Conservation (phyloP, 306 rosid species). For the Acacia melanoxylon region DNA sequence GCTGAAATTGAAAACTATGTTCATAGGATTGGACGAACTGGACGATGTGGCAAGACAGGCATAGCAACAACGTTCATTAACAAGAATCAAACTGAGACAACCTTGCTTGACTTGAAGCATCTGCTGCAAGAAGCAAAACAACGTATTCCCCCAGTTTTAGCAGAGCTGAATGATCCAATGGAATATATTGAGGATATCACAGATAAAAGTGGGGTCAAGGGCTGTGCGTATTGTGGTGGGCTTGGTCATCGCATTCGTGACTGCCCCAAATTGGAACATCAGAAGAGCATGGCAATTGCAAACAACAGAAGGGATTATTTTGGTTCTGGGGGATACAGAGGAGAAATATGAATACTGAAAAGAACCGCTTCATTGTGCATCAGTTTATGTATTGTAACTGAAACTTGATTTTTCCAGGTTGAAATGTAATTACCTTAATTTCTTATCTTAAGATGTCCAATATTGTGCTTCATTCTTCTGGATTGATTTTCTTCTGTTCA, state of each 20-base stretch:
- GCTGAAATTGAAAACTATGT: slow-evolving; percentile 96
- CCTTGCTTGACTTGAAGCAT: slow-evolving; percentile 91
- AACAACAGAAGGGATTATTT: slow-evolving; percentile 79
- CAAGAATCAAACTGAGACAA: slow-evolving; percentile 93
- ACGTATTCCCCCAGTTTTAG: slow-evolving; percentile 92
- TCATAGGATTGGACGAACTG: slow-evolving; percentile 93
- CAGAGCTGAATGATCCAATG: slow-evolving; percentile 90
- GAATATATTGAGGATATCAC: slow-evolving; percentile 74
- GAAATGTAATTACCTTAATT: background rate
- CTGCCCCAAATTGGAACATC: slow-evolving; percentile 89
- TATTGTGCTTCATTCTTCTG: background rate
- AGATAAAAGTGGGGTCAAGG: slow-evolving; percentile 76
- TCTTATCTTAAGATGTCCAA: background rate
- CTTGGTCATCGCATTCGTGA: slow-evolving; percentile 91
- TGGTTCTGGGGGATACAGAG: slow-evolving; percentile 95
- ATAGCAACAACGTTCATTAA: slow-evolving; percentile 91
- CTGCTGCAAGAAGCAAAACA: slow-evolving; percentile 97
- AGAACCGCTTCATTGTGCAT: background rate
- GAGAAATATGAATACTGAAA: slow-evolving; percentile 69
- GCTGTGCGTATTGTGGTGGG: slow-evolving; percentile 97
- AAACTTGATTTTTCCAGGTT: background rate
- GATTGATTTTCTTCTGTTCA: slow-evolving; percentile 10
- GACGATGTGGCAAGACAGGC: slow-evolving; percentile 94
- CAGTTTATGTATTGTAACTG: slow-evolving; percentile 14
- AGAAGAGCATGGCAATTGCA: slow-evolving; percentile 82